phyloP scores from a whole-genome alignment of 2,329 filamentous ascomycete species.

The Torrubiellomyces zombiae region DNA sequence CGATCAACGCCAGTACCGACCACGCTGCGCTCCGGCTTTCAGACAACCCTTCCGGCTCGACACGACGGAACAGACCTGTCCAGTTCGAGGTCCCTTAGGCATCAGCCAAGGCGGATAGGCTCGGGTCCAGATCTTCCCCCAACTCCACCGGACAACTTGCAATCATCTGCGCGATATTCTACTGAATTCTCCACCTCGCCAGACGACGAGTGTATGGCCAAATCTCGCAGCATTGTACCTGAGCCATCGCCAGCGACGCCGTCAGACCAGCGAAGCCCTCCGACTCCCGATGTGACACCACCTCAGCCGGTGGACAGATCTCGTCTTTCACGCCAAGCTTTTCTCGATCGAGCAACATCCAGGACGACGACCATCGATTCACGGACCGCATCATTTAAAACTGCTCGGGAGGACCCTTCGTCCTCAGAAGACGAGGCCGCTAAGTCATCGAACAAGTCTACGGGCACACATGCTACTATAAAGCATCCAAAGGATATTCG shows the following conservation, averaged over 20 bases:
- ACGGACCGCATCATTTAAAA: constrained; percentile 55
- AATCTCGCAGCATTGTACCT: constrained; percentile 21
- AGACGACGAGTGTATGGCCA: constrained; percentile 18
- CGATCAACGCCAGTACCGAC: no score
- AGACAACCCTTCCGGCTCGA: constrained; percentile 10
- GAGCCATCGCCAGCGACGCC: constrained; percentile 38
- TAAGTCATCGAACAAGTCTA: no score
- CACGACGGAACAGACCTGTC: constrained; percentile 20
- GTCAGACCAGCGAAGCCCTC: constrained; percentile 48
- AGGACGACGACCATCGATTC: constrained; percentile 41
- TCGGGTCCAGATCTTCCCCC: constrained; percentile 37
- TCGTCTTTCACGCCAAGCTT: constrained; percentile 26
- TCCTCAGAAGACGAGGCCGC: constrained; percentile 44
- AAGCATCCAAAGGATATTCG: no score
- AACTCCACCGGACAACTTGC: constrained; percentile 45
- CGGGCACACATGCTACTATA: no score
- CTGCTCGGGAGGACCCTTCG: constrained; percentile 47
- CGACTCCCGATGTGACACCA: constrained; percentile 61
- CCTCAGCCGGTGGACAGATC: constrained; percentile 34
- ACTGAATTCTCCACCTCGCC: constrained; percentile 25
- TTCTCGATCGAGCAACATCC: constrained; percentile 31
- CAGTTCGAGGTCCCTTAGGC: constrained; percentile 23
- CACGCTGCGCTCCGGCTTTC: no score
- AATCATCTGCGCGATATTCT: constrained; percentile 35
- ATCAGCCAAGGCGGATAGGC: constrained; percentile 23